These are phyloP conservation scores for Mallotus repandus DNA, from an alignment of 441 rosid species.

Conservation along the genomic window DNA sequence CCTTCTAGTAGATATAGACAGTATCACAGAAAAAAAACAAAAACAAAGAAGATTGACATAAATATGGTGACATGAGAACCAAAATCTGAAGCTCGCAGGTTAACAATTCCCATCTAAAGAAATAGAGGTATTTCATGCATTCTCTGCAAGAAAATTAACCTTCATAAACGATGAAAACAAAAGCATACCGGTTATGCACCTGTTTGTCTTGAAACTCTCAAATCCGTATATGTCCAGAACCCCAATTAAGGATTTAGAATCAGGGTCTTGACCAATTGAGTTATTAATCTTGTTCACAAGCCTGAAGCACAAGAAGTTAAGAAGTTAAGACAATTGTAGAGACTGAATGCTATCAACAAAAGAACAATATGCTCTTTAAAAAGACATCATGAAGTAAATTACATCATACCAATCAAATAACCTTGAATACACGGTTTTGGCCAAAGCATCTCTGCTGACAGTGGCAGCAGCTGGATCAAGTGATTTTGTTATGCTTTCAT, in stretches of 20 bases:
- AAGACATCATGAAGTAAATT: conserved; percentile 5
- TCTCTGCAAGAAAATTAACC: conserved; percentile 32
- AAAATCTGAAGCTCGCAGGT: conserved; percentile 11
- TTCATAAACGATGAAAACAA: conserved; percentile 53
- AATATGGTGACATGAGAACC: conserved; percentile 1
- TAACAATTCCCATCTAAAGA: conserved; percentile 27
- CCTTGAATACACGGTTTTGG: conserved; percentile 89
- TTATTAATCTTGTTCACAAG: conserved; percentile 79
- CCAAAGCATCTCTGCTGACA: conserved; percentile 88
- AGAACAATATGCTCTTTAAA: background rate
- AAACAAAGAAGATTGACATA: background rate
- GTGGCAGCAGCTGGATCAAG: conserved; percentile 87
- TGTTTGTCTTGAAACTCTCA: conserved; percentile 89
- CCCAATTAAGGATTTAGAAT: conserved; percentile 81
- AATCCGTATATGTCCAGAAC: conserved; percentile 52
- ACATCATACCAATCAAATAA: conserved; percentile 88
- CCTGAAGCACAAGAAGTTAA: conserved; percentile 47
- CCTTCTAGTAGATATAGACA: background rate
- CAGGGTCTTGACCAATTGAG: conserved; percentile 90
- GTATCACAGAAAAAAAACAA: background rate
- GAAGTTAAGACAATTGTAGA: conserved; percentile 19
- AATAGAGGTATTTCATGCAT: conserved; percentile 31
- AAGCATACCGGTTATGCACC: conserved; percentile 97
- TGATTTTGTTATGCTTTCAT: conserved; percentile 84
- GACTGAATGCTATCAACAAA: background rate